Conservation (phyloP, 495 filamentous ascomycete genomes). For the Lentithecium fluviatile region DNA sequence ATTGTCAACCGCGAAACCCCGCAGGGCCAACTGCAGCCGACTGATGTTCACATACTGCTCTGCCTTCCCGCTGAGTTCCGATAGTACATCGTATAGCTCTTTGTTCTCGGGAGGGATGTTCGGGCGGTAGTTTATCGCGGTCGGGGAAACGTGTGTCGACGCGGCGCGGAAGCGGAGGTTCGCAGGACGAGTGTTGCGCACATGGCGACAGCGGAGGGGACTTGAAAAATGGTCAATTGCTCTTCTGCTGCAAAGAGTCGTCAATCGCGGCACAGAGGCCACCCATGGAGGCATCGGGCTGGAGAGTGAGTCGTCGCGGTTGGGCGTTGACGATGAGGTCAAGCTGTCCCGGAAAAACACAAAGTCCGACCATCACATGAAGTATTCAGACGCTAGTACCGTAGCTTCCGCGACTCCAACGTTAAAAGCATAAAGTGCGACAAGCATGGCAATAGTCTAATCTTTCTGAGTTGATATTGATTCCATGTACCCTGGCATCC, state of each 20-base stretch:
- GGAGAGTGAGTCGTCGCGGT: neutral
- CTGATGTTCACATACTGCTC: slow-evolving; percentile 69
- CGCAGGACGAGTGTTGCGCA: neutral
- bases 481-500: slow-evolving; percentile 16
- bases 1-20: slow-evolving; percentile 66
- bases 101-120: slow-evolving; percentile 36
- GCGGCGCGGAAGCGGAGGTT: slow-evolving; percentile 44
- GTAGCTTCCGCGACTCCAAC: too few relatives aligned
- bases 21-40: slow-evolving; percentile 74
- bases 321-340: slow-evolving; percentile 1
- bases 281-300: slow-evolving; percentile 36
- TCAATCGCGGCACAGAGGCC: slow-evolving; percentile 28
- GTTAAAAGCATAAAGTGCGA: too few relatives aligned
- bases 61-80: slow-evolving; percentile 60
- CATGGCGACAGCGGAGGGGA: neutral
- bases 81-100: slow-evolving; percentile 62
- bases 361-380: slow-evolving; percentile 19
- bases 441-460: too few relatives aligned
- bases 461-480: neutral
- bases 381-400: neutral
- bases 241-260: slow-evolving; percentile 5
- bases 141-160: slow-evolving; percentile 38
- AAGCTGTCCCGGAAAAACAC: slow-evolving; percentile 1
- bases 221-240: slow-evolving; percentile 1
- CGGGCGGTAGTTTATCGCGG: slow-evolving; percentile 42